Conservation (phyloP, 1,284 basidiomycete species). For the Fomitopsis pinicola region DNA sequence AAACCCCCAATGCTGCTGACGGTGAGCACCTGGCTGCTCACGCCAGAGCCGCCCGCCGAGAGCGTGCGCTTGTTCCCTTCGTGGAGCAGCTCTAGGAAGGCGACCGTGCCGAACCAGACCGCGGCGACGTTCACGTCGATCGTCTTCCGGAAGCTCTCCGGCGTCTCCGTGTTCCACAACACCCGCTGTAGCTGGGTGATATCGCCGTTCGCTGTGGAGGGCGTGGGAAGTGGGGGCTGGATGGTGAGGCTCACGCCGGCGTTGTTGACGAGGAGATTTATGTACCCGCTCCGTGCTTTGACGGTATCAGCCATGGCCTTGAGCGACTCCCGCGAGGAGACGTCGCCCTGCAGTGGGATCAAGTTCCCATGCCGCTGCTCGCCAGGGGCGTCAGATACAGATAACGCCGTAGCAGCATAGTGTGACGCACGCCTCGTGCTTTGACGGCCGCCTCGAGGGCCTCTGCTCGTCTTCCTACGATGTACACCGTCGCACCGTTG, state of each 20-base stretch:
- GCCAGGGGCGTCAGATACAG: not conserved
- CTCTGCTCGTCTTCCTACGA: slow-evolving; percentile 56
- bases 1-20: slow-evolving; percentile 65
- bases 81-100: slow-evolving; percentile 68
- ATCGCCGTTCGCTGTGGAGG: slow-evolving; percentile 22
- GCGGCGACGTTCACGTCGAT: slow-evolving; percentile 68
- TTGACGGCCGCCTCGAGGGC: slow-evolving; percentile 55
- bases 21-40: slow-evolving; percentile 48
- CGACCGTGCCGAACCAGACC: slow-evolving; percentile 65
- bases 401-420: not conserved
- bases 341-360: slow-evolving; percentile 61
- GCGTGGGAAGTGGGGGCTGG: slow-evolving; percentile 34
- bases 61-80: slow-evolving; percentile 52
- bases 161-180: slow-evolving; percentile 59
- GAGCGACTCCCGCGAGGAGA: slow-evolving; percentile 55
- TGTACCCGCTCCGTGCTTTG: slow-evolving; percentile 56
- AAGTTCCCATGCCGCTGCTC: slow-evolving; percentile 55
- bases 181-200: slow-evolving; percentile 61
- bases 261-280: slow-evolving; percentile 73
- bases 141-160: slow-evolving; percentile 55
- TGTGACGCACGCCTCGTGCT: slow-evolving; percentile 33
- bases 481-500: slow-evolving; percentile 73
- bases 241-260: slow-evolving; percentile 63
- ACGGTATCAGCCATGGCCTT: slow-evolving; percentile 48
- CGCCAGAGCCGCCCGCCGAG: slow-evolving; percentile 21